phyloP scores from a whole-genome alignment of 441 rosid genomes.

The Biscutella laevigata region DNA sequence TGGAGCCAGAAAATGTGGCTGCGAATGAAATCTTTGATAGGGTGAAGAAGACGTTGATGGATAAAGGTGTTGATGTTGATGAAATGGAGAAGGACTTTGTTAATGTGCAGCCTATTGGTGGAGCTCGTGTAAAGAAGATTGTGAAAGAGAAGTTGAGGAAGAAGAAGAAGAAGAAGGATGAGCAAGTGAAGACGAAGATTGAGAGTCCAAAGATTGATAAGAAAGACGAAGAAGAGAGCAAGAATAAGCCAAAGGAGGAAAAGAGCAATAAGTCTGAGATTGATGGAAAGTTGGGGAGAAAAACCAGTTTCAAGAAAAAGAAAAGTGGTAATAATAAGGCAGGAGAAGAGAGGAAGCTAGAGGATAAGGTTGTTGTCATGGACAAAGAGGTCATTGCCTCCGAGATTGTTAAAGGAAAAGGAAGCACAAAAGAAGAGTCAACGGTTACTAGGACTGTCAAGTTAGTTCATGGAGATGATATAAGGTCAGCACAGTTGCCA shows the following conservation, averaged over 20 bases:
- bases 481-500: constrained; percentile 81
- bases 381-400: constrained; percentile 66
- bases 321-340: constrained; percentile 32
- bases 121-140: constrained; percentile 27
- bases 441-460: constrained; percentile 58
- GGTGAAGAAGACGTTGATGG: constrained; percentile 53
- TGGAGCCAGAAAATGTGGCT: constrained; percentile 68
- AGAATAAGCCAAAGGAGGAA: constrained; percentile 1
- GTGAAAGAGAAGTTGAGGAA: constrained; percentile 40
- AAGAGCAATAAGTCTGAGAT: constrained; percentile 13
- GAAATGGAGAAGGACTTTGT: constrained; percentile 55
- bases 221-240: background rate
- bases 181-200: constrained; percentile 20
- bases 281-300: constrained; percentile 24
- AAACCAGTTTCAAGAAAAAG: constrained; percentile 28
- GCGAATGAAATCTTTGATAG: constrained; percentile 64
- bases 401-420: constrained; percentile 35
- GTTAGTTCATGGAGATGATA: constrained; percentile 84
- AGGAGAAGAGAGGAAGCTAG: constrained; percentile 29
- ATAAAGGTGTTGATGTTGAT: constrained; percentile 57
- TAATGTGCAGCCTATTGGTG: constrained; percentile 28
- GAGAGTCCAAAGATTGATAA: constrained; percentile 23
- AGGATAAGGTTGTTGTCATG: constrained; percentile 42
- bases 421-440: constrained; percentile 29
- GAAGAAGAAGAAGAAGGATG: constrained; percentile 32